Percentiles rank a stretch among this genome's conserved stretches.
These are phyloP conservation scores for Penicillium cinerascens DNA, from an alignment of 495 filamentous ascomycete genomes.

Conservation along the genomic window DNA sequence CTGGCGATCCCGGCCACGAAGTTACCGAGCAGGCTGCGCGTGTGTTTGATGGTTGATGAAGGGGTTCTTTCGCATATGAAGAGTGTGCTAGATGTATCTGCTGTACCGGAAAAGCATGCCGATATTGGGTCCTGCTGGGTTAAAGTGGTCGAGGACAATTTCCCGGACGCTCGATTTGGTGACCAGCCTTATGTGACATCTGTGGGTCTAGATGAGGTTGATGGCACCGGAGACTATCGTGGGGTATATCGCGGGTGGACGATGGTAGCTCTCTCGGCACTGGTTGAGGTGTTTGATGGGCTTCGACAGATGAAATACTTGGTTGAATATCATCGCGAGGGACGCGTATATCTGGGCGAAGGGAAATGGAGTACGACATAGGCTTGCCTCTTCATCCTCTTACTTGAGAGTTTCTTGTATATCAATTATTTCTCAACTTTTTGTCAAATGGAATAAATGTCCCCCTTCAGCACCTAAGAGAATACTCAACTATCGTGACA, in stretches of 20 bases:
- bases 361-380: slow-evolving; percentile 20
- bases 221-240: slow-evolving; percentile 1
- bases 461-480: no score
- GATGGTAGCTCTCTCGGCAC: slow-evolving; percentile 23
- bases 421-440: no score
- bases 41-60: slow-evolving; percentile 30
- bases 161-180: slow-evolving; percentile 20
- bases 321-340: slow-evolving; percentile 25
- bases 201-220: neutral
- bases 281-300: slow-evolving; percentile 32
- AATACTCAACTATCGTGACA: no score
- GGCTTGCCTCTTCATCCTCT: no score
- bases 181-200: slow-evolving; percentile 8
- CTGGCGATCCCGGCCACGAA: slow-evolving; percentile 24
- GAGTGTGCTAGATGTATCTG: slow-evolving; percentile 6
- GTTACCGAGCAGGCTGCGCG: slow-evolving; percentile 24
- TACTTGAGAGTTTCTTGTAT: no score
- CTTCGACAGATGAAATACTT: slow-evolving; percentile 23
- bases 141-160: slow-evolving; percentile 35
- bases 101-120: slow-evolving; percentile 1
- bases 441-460: no score
- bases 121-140: slow-evolving; percentile 20
- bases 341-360: slow-evolving; percentile 23
- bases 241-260: slow-evolving; percentile 28
- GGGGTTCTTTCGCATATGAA: slow-evolving; percentile 12